These are phyloP conservation scores for Ustilago esculenta DNA, from an alignment of 1,284 basidiomycete species.

Conservation along the genomic window DNA sequence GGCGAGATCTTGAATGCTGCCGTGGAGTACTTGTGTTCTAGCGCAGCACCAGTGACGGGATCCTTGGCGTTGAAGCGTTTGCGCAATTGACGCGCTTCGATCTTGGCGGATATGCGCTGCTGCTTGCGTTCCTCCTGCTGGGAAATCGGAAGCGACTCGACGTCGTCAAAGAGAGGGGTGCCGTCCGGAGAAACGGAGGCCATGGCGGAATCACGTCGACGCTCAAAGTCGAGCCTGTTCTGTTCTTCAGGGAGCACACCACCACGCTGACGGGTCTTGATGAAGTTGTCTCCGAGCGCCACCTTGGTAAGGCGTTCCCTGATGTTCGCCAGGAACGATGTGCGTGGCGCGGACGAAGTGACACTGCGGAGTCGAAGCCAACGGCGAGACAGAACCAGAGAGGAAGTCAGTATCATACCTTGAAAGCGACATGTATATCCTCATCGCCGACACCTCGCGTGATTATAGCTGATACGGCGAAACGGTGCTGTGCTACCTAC, in stretches of 20 bases:
- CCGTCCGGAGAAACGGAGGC: conserved; percentile 57
- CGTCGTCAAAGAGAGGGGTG: conserved; percentile 56
- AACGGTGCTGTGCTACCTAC: too few species aligned
- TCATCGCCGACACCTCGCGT: too few species aligned
- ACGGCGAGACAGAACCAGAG: too few species aligned
- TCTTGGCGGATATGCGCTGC: conserved; percentile 40
- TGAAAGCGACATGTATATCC: too few species aligned
- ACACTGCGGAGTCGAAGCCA: conserved; percentile 21
- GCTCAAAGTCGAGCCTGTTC: conserved; percentile 37
- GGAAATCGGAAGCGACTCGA: conserved; percentile 41
- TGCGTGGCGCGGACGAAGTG: conserved; percentile 23
- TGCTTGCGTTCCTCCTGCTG: conserved; percentile 36
- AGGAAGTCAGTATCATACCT: too few species aligned
- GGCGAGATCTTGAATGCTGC: conserved; percentile 91
- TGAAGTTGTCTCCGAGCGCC: conserved; percentile 33
- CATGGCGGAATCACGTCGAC: conserved; percentile 50
- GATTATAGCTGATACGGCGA: too few species aligned
- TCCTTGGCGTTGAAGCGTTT: conserved; percentile 59
- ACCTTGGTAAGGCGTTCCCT: conserved; percentile 36
- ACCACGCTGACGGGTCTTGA: conserved; percentile 31
- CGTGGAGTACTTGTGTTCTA: conserved; percentile 87
- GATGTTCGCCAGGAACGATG: conserved; percentile 29
- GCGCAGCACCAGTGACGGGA: conserved; percentile 30
- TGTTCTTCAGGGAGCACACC: conserved; percentile 58
- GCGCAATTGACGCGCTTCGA: conserved; percentile 45